Conservation (phyloP, 305 asterid genomes). For the Fraxinus dipetala region DNA sequence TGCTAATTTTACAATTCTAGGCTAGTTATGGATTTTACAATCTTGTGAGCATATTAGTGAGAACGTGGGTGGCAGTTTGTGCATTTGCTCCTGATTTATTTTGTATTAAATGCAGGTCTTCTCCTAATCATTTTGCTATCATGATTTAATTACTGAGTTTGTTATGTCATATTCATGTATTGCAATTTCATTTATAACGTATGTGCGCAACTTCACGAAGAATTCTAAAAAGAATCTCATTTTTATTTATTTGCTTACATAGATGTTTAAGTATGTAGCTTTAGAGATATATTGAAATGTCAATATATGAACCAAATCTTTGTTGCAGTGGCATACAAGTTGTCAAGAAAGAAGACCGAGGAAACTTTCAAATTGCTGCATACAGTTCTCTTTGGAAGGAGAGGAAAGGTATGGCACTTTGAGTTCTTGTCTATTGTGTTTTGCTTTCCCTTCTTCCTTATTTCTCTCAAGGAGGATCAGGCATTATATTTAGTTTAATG, state of each 20-base stretch:
- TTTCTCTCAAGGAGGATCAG: not conserved
- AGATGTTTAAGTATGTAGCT: not conserved
- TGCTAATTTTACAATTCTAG: not conserved
- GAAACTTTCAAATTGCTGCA: conserved; percentile 81
- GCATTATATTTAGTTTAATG: conserved; percentile 1
- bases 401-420: conserved; percentile 69
- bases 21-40: not conserved
- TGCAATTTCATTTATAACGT: not conserved
- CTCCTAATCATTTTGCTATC: not conserved
- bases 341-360: conserved; percentile 78
- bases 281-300: conserved; percentile 3
- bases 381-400: conserved; percentile 71
- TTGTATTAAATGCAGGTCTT: not conserved
- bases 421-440: conserved; percentile 13
- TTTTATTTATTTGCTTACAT: not conserved
- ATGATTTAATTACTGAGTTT: not conserved
- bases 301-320: conserved; percentile 22
- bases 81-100: not conserved
- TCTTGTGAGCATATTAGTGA: not conserved
- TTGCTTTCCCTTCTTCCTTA: not conserved
- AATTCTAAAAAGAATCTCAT: not conserved
- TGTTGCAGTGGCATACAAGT: conserved; percentile 68
- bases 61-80: not conserved
- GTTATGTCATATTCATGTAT: not conserved
- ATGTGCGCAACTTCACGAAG: not conserved